A percentile compares a stretch with the other conserved stretches of the same genome.
These are phyloP conservation scores for Erodium maritimum DNA, from an alignment of 345 rosid species.

Conservation along the genomic window DNA sequence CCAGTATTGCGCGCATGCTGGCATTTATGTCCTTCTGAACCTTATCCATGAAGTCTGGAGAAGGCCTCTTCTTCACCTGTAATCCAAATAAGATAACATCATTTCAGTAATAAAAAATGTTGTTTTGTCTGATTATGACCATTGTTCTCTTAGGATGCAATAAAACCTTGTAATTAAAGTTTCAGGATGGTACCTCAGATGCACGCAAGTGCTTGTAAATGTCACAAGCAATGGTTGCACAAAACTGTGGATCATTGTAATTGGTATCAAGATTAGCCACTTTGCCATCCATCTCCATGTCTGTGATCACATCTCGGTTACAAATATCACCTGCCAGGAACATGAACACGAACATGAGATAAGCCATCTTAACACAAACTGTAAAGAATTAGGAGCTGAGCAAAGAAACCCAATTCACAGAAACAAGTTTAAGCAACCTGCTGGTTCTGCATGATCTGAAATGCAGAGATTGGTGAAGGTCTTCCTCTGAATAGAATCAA, in stretches of 20 bases:
- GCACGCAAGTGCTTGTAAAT: slow-evolving; percentile 47
- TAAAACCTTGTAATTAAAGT: too few relatives aligned
- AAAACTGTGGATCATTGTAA: slow-evolving; percentile 62
- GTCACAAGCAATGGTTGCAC: slow-evolving; percentile 51
- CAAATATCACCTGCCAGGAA: slow-evolving; percentile 41
- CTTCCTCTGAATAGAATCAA: slow-evolving; percentile 59
- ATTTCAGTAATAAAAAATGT: neutral
- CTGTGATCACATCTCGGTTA: slow-evolving; percentile 40
- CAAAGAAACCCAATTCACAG: neutral
- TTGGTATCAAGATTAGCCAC: slow-evolving; percentile 46
- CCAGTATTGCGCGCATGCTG: slow-evolving; percentile 73
- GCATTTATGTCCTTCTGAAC: slow-evolving; percentile 72
- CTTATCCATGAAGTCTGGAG: slow-evolving; percentile 62
- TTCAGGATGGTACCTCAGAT: slow-evolving; percentile 74
- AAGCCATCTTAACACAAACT: too few relatives aligned
- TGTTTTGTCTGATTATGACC: neutral
- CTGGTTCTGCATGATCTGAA: slow-evolving; percentile 32
- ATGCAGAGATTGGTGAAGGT: slow-evolving; percentile 65
- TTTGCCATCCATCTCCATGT: slow-evolving; percentile 35
- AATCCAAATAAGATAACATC: too few relatives aligned
- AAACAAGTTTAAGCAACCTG: slow-evolving; percentile 22
- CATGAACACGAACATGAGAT: neutral
- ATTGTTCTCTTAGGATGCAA: neutral
- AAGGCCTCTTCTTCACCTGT: slow-evolving; percentile 73
- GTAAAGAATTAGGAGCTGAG: neutral